Percentiles rank a stretch among this genome's conserved stretches.
Conservation (phyloP, 208 protist species). For the Acanthamoeba culbertsoni region DNA sequence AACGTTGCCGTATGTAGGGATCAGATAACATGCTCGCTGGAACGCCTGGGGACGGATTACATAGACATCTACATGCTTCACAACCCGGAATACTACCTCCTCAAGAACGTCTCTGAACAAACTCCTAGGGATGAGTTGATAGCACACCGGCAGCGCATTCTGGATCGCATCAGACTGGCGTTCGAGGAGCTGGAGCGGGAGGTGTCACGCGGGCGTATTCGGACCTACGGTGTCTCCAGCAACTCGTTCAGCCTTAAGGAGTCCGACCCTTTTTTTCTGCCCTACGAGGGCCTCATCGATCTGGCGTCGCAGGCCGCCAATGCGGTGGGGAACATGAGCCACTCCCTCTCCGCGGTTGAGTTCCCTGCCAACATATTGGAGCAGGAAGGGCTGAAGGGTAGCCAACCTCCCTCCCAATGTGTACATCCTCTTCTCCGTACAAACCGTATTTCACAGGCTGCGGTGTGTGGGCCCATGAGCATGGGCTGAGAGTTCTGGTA, state of each 20-base stretch:
- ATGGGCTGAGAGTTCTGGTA: background rate
- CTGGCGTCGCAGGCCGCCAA: background rate
- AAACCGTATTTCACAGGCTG: background rate
- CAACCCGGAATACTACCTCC: constrained; percentile 37
- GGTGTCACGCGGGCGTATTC: background rate
- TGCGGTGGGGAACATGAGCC: background rate
- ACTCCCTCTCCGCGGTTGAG: constrained; percentile 26
- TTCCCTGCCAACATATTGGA: constrained; percentile 28
- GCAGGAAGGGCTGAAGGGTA: background rate
- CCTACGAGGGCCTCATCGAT: background rate
- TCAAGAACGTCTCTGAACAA: background rate
- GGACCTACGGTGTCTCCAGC: constrained; percentile 15
- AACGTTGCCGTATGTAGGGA: background rate
- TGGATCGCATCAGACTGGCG: background rate
- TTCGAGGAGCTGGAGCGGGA: background rate
- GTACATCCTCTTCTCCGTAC: background rate
- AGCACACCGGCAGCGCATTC: background rate
- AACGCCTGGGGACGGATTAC: background rate
- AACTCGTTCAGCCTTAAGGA: constrained; percentile 36
- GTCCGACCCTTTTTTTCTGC: background rate
- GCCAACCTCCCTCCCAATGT: background rate
- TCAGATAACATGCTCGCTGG: background rate
- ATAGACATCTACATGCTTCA: constrained; percentile 10
- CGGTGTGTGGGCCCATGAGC: background rate
- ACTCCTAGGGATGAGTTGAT: background rate